These are phyloP conservation scores for Pythium aquatile DNA, from an alignment of 352 stramenopile species.

Conservation along the genomic window DNA sequence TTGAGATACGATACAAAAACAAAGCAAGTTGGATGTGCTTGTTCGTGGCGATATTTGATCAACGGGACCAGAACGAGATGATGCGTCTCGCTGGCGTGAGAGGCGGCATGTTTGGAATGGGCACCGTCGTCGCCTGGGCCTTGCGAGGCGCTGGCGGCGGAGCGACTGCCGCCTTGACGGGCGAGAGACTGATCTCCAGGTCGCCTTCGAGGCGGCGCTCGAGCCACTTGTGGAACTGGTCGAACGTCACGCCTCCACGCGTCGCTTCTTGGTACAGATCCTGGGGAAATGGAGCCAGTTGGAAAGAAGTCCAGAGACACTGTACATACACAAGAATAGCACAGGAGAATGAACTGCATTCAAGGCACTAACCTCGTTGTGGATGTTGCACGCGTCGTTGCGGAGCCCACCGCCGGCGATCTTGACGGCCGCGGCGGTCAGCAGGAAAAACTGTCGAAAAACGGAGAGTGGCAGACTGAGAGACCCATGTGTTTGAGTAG, in stretches of 20 bases:
- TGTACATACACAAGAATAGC: background rate
- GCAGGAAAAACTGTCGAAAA: conserved; percentile 53
- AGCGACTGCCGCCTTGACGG: background rate
- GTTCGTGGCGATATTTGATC: background rate
- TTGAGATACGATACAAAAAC: background rate
- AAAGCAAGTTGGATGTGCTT: background rate
- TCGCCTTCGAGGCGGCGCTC: conserved; percentile 38
- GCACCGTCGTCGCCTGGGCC: background rate
- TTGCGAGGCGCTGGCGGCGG: background rate
- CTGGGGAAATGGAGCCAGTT: conserved; percentile 16
- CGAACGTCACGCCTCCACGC: conserved; percentile 48
- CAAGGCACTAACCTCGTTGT: conserved; percentile 36
- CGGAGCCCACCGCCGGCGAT: conserved; percentile 45
- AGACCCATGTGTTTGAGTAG: conserved; percentile 30
- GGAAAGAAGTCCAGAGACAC: background rate
- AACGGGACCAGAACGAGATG: conserved; percentile 12
- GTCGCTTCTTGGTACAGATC: conserved; percentile 51
- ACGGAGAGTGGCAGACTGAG: conserved; percentile 40
- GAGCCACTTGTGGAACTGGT: conserved; percentile 58
- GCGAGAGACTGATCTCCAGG: conserved; percentile 34
- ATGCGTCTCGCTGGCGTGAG: conserved; percentile 3
- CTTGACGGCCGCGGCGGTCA: conserved; percentile 57
- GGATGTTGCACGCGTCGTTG: conserved; percentile 63
- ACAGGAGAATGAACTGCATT: conserved; percentile 16
- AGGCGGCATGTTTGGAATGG: background rate